phyloP scores from a whole-genome alignment of 805 yeast species.

The Pichia membranifaciens region DNA sequence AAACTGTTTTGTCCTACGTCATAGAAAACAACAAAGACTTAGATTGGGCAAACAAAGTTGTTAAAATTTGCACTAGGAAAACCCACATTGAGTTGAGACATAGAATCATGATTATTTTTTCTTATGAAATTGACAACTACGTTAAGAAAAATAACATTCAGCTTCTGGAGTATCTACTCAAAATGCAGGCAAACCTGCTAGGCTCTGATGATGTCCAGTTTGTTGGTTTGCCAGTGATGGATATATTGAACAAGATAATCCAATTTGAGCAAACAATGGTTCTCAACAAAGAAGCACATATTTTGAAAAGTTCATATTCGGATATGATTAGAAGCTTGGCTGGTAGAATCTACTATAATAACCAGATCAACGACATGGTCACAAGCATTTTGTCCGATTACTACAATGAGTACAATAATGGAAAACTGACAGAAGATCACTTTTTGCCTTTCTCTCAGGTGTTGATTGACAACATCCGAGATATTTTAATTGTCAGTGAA shows the following conservation, averaged over 20 bases:
- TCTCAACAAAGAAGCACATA: conserved; percentile 29
- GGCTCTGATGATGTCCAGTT: conserved; percentile 67
- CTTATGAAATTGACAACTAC: conserved; percentile 47
- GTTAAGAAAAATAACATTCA: conserved; percentile 9
- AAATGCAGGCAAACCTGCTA: conserved; percentile 43
- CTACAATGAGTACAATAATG: conserved; percentile 27
- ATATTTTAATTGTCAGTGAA: conserved; percentile 21
- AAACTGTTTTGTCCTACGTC: conserved; percentile 43
- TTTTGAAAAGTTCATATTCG: conserved; percentile 36
- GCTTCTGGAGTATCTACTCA: conserved; percentile 20
- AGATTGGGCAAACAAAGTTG: conserved; percentile 51
- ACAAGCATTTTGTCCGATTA: conserved; percentile 53
- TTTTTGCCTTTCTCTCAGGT: conserved; percentile 18
- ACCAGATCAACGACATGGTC: conserved; percentile 79
- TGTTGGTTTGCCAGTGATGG: conserved; percentile 83
- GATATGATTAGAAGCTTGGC: conserved; percentile 64
- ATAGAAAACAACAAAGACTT: conserved; percentile 24
- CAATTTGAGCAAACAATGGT: conserved; percentile 37
- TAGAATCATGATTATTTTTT: conserved; percentile 18
- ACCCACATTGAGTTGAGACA: conserved; percentile 43
- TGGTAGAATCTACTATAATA: conserved; percentile 75
- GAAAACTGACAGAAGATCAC: conserved; percentile 11
- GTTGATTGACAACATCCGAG: conserved; percentile 23
- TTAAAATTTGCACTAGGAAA: conserved; percentile 66
- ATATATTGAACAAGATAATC: conserved; percentile 58